Evolutionary conservation across 2,329 filamentous ascomycete genomes (phyloP), one percentile per base, ranked within the genome.

Genomic region (Alternaria arborescens): DNA sequence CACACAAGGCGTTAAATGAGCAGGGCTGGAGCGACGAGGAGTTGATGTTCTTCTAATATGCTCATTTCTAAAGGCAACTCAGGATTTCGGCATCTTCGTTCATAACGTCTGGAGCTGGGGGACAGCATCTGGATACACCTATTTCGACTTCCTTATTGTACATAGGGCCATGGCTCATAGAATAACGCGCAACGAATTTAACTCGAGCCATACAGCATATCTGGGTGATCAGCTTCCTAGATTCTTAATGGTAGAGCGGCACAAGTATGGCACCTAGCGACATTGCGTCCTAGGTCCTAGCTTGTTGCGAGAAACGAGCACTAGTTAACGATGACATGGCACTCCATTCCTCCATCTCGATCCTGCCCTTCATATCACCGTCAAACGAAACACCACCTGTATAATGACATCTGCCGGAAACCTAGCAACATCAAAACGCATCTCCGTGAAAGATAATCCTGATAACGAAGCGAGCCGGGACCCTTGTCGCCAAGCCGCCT

Each of bases 21-120:
- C 80, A 89, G 76, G 91, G 91, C 0, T 96, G 92, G 91, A 82
- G 77, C 8, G 89, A 92, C 62, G 85, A 89, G 14, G 87, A 94
- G 74, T 71, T 95, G 67, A 75, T 94, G 67, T 92, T 94, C 78
- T 96, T 95, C 73, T 95, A 63, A 16, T 5, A 16, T 6, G 5
- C 8, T 8, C 20, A 20, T 8, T 14, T 24, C 14, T 24, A 12
- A 42, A 42, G 20, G 40, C 11, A 42, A 11, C 18, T 22, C 18
- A 41, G 40, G 20, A 22, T 2, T 4, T 52, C 16, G 48, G 6
- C 3, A 8, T 40, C 36, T 5, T 18, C 26, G 22, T 28, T 36
- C 16, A 14, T 8, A 5, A 34, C 14, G 24, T 48, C 16, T 24
- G 46, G 5, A 34, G 46, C 11, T 22, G 14, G 12, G 18, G 20